Base-by-base conservation (phyloP, 495 filamentous ascomycete genomes). In the Penicillium desertorum region DNA sequence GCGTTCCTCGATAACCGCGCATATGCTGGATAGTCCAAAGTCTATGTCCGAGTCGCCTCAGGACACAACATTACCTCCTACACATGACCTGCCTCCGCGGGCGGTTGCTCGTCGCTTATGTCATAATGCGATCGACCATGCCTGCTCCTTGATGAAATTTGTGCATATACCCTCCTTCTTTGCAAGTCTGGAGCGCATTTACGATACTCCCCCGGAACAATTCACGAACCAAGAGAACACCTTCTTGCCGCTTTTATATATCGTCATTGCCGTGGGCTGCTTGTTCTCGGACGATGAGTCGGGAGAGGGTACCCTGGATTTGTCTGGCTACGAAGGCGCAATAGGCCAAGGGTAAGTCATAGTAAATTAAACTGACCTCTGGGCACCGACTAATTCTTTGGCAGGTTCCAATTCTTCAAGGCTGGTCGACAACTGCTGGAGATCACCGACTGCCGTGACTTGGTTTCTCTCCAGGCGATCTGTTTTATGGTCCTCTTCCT, bases 401-500 rank as follows among this genome's bases (percentile, higher is more conserved):
- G 6, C 64, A 96, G 92, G 42, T 83, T 88, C 62, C 90, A 91
- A 76, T 96, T 91, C 68, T 96, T 93, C 72, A 87, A 82, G 63
- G 81, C 86, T 9, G 86, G 91, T 8, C 86, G 91, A 27, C 83
- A 90, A 54, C 76, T 97, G 58, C 79, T 94, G 58, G 93, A 98
- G 65, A 86, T 96, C 58, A 95, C 92, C 4, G 91, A 96, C 62
- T 96, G 92, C 60, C 84, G 92, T 57, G 92, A 96, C 71, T 78
- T 98, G 45, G 81, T 74, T 12, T 91, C 91, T 3, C 78, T 98
- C 16, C 92, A 98, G 67, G 88, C 89, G 1, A 83, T 97, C 27
- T 76, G 96, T 25, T 95, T 91, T 75, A 95, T 96, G 88, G 88
- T 96, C 42, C 75, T 96, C 1, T 98, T 96, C 67, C 79, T 98